Evolutionary conservation across 139 green algal genomes (phyloP), one percentile per base, ranked within the genome.

Genomic region (Spirogloea muscicola): DNA sequence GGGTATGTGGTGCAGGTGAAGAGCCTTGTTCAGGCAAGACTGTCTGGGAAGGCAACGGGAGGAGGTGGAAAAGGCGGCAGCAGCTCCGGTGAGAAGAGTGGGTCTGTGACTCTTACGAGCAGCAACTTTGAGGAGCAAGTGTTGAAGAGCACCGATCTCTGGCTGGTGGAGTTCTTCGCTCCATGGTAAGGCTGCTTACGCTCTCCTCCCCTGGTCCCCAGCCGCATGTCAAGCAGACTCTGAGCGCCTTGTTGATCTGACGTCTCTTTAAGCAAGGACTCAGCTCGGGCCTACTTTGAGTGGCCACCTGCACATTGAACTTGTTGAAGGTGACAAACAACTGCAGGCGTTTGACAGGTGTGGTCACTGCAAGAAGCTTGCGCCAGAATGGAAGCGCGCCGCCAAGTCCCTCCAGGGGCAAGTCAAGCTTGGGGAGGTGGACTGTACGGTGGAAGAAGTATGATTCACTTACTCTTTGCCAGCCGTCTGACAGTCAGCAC

Each of bases 291-390:
- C n/a, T n/a, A n/a, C n/a, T n/a, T n/a, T n/a, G n/a, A n/a, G n/a
- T n/a, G n/a, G n/a, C n/a, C n/a, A n/a, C n/a, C n/a, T n/a, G n/a
- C n/a, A n/a, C n/a, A n/a, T n/a, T n/a, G n/a, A n/a, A n/a, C n/a
- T n/a, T n/a, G n/a, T n/a, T n/a, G n/a, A n/a, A n/a, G n/a, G n/a
- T n/a, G n/a, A n/a, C n/a, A n/a, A n/a, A n/a, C n/a, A n/a, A n/a
- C n/a, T n/a, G n/a, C n/a, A n/a, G n/a, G n/a, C n/a, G n/a, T n/a
- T n/a, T n/a, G n/a, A n/a, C 74, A 82, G 74, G 74, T 82, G 74
- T 61, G 89, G 89, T 0, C 91, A 96, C 84, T 96, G 91, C 87
- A 92, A 96, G 84, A 75, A 68, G 6, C 85, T 97, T 9, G 94
- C 94, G 81, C 83, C 88, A 1, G 77, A 82, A 10, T 96, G 85